Percentiles rank a stretch among this genome's conserved stretches.
phyloP scores from a whole-genome alignment of 2,329 filamentous ascomycete genomes.

The Hortaea werneckii region DNA sequence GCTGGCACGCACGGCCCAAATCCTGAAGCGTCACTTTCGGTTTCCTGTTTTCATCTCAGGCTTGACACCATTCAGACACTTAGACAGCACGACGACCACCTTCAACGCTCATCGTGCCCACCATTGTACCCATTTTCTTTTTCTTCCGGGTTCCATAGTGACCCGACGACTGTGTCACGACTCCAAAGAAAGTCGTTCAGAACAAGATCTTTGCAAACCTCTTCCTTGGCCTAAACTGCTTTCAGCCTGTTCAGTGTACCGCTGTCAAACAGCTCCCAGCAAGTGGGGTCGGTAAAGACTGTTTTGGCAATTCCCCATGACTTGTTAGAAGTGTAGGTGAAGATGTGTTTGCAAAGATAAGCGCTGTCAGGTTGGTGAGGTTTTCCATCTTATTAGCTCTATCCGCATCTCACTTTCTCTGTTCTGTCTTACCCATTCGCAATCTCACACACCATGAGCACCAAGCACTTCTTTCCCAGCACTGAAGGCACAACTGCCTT shows the following conservation, averaged over 20 bases:
- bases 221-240: not conserved
- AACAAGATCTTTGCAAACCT: not conserved
- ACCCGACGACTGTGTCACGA: no score
- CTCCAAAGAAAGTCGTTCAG: not conserved
- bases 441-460: constrained; percentile 32
- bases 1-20: no score
- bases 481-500: constrained; percentile 42
- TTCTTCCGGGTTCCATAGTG: no score
- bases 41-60: not conserved
- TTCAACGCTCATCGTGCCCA: no score
- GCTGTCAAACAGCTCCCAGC: not conserved
- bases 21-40: not conserved
- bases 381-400: not conserved
- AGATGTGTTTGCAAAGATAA: not conserved
- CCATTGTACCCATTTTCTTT: no score
- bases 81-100: no score
- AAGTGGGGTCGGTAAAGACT: not conserved
- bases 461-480: constrained; percentile 45
- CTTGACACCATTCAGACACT: no score
- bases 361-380: not conserved
- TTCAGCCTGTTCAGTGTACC: not conserved
- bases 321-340: not conserved
- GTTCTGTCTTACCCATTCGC: not conserved
- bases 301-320: not conserved
- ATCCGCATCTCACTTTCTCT: no score